A percentile compares a stretch with the other conserved stretches of the same genome.
phyloP scores from a whole-genome alignment of 176 grass and related monocot species.

The Triticum timopheevii region DNA sequence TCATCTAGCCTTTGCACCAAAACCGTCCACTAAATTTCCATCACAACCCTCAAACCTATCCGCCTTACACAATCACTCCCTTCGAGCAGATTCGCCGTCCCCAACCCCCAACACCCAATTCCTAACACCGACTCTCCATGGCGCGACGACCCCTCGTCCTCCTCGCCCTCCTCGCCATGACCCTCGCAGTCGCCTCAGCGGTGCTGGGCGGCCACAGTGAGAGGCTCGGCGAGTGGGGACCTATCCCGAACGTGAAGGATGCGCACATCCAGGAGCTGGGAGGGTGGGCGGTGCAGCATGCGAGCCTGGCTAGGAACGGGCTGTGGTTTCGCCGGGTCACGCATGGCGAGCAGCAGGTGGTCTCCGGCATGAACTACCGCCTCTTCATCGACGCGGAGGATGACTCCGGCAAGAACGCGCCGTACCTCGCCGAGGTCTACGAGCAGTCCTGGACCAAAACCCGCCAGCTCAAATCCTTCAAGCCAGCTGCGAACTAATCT shows the following conservation, averaged over 20 bases:
- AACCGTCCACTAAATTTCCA: background rate
- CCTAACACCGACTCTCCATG: background rate
- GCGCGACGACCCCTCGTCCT: background rate
- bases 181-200: background rate
- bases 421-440: constrained; percentile 39
- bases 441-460: constrained; percentile 45
- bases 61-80: background rate
- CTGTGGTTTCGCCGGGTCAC: constrained; percentile 27
- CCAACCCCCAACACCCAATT: background rate
- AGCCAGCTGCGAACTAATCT: background rate
- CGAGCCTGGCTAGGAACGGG: background rate
- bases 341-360: constrained; percentile 44
- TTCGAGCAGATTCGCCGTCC: background rate
- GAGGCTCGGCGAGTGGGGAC: constrained; percentile 17
- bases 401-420: background rate
- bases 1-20: background rate
- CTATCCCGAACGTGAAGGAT: constrained; percentile 26
- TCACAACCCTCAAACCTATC: background rate
- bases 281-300: constrained; percentile 33
- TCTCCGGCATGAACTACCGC: constrained; percentile 48
- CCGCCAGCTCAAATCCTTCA: constrained; percentile 43
- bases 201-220: background rate
- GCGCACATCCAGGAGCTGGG: constrained; percentile 39
- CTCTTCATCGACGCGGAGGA: constrained; percentile 29
- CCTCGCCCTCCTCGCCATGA: background rate